Base-by-base conservation (phyloP, 2,329 filamentous ascomycete species). In the Nothophoma quercina region DNA sequence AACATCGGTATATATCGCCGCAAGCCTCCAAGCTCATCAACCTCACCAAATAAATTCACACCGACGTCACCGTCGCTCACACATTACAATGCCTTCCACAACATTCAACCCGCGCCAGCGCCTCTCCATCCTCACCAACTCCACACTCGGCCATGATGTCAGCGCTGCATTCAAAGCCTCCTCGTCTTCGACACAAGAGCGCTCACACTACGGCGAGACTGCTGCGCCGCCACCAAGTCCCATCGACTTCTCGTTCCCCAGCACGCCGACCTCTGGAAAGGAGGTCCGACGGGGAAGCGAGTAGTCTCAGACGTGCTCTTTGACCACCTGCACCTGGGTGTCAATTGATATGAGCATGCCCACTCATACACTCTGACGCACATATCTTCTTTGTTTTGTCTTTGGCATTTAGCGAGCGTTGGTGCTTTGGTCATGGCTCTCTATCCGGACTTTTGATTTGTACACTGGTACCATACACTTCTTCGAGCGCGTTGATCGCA, bases 81-180 rank as follows among this genome's bases (percentile, higher is more conserved):
- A 46, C 15, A 29, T 30, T 51, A 69, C 39, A 36, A 74, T 70
- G 70, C 67, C 70, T 58, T 49, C 66, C 32, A 43, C 67, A 44
- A 56, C 59, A 21, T 60, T 62, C 60, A 69, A 68, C 63, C 73
- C 73, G 39, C 74, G 74, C 60, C 69, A 74, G 57, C 73, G 72
- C 65, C 74, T 77, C 56, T 74, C 73, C 42, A 70, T 77, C 69
- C 64, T 74, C 59, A 75, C 72, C 48, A 72, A 75, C 66, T 67
- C 71, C 18, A 71, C 71, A 1, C 73, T 76, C 43, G 71, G 73
- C 49, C 72, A 72, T 65, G 74, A 75, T 56, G 69, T 76, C 45
- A 71, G 70, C 51, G 74, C 72, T 13, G 73, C 73, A 10, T 69
- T 76, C 65, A 74, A 75, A 55, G 71, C 73, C 47, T 72, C 70